Evolutionary conservation across 2,329 filamentous ascomycete species (phyloP).

Genomic region (Aulographum hederae): DNA sequence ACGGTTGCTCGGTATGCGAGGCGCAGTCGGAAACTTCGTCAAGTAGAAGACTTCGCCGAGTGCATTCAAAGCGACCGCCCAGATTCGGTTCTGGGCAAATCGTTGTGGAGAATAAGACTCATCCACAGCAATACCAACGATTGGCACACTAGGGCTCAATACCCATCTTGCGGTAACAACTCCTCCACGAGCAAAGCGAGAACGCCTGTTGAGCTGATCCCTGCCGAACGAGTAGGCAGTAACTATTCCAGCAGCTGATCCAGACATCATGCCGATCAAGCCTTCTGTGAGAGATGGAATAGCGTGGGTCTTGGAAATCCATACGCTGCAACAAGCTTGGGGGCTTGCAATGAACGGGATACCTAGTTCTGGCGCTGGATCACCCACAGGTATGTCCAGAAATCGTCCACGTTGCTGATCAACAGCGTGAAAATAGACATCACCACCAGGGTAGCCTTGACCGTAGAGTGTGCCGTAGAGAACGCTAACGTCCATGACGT

Average conservation of each 20-base stretch:
- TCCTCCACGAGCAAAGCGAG: conserved; percentile 52
- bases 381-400: conserved; percentile 41
- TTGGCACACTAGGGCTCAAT: conserved; percentile 80
- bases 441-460: conserved; percentile 68
- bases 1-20: conserved; percentile 21
- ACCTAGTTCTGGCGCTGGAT: conserved; percentile 46
- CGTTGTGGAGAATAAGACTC: conserved; percentile 61
- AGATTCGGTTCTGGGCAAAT: conserved; percentile 52
- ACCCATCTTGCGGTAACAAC: conserved; percentile 81
- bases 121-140: conserved; percentile 68
- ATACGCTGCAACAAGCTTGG: conserved; percentile 62
- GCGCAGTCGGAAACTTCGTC: conserved; percentile 45
- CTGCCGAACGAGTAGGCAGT: conserved; percentile 62
- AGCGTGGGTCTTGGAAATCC: conserved; percentile 69
- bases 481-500: conserved; percentile 82
- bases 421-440: conserved; percentile 50
- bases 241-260: conserved; percentile 67
- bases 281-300: conserved; percentile 58
- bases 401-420: conserved; percentile 64
- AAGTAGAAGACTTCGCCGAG: conserved; percentile 83
- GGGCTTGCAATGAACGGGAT: conserved; percentile 58
- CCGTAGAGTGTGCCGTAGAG: conserved; percentile 68
- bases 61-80: conserved; percentile 88
- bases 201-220: conserved; percentile 33
- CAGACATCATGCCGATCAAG: conserved; percentile 64